Percentiles rank a stretch among this genome's conserved stretches.
These are phyloP conservation scores for Plasmodium blacklocki DNA, from an alignment of 169 alveolate species.

Conservation along the genomic window DNA sequence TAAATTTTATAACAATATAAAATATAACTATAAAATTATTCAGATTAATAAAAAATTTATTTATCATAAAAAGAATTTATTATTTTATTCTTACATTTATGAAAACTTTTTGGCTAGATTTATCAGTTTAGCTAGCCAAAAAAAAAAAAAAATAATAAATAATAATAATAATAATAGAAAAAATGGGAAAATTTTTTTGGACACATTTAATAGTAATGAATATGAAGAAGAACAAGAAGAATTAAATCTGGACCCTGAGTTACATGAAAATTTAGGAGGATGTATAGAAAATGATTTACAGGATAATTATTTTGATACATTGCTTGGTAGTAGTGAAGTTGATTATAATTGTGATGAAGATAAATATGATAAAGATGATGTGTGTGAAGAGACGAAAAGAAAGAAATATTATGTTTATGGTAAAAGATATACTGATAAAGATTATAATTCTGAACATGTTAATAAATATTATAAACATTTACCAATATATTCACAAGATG, in stretches of 20 bases:
- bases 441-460: slow-evolving; percentile 33
- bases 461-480: slow-evolving; percentile 42
- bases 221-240: neutral
- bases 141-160: neutral
- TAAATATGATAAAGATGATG: slow-evolving; percentile 36
- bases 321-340: slow-evolving; percentile 26
- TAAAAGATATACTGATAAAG: slow-evolving; percentile 20
- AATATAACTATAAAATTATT: no score
- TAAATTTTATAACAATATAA: no score
- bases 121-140: neutral
- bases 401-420: slow-evolving; percentile 59
- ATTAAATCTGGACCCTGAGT: slow-evolving; percentile 32
- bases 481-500: slow-evolving; percentile 30
- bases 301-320: slow-evolving; percentile 36
- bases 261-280: slow-evolving; percentile 52
- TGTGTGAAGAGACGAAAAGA: slow-evolving; percentile 71
- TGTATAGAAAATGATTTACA: slow-evolving; percentile 57
- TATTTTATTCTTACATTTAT: no score
- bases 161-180: no score
- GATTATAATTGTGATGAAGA: slow-evolving; percentile 48
- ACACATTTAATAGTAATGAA: no score
- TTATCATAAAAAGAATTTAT: no score
- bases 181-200: no score
- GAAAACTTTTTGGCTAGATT: no score
- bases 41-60: no score